These are phyloP conservation scores for Vigna unguiculata DNA, from an alignment of 306 rosid species.

Conservation along the genomic window DNA sequence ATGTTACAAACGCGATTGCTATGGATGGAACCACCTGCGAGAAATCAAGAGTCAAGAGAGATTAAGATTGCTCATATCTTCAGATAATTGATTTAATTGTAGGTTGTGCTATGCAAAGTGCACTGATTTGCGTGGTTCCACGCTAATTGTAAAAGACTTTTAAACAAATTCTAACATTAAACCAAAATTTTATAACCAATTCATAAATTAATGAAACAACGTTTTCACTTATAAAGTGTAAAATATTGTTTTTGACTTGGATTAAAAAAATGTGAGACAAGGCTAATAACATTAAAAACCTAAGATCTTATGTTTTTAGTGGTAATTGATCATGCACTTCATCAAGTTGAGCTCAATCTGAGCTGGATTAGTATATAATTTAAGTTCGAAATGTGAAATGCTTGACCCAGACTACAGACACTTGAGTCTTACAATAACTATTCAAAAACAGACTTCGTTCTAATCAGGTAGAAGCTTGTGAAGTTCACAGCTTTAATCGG, in stretches of 20 bases:
- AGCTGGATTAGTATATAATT: constrained; percentile 5
- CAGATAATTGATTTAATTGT: constrained; percentile 11
- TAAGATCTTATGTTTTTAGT: background rate
- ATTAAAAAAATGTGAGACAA: background rate
- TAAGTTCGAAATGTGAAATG: background rate
- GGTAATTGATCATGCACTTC: constrained; percentile 12
- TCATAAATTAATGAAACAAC: constrained; percentile 2
- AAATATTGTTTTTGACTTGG: background rate
- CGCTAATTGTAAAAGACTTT: too few species aligned
- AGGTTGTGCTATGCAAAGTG: constrained; percentile 5
- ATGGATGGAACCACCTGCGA: constrained; percentile 94
- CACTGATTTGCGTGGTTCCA: background rate
- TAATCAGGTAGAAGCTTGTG: constrained; percentile 29
- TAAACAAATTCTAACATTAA: constrained; percentile 5
- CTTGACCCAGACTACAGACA: constrained; percentile 13
- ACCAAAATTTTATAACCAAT: background rate
- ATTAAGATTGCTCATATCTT: constrained; percentile 18
- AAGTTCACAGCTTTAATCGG: constrained; percentile 4
- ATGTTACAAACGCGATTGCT: constrained; percentile 84
- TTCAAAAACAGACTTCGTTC: constrained; percentile 1
- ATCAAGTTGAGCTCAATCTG: background rate
- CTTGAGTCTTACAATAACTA: background rate
- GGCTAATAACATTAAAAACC: background rate
- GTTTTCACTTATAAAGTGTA: background rate
- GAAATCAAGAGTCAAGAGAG: constrained; percentile 28